A percentile compares a stretch with the other conserved stretches of the same genome.
phyloP scores from a whole-genome alignment of 805 yeast genomes.

The Candida incommunis region DNA sequence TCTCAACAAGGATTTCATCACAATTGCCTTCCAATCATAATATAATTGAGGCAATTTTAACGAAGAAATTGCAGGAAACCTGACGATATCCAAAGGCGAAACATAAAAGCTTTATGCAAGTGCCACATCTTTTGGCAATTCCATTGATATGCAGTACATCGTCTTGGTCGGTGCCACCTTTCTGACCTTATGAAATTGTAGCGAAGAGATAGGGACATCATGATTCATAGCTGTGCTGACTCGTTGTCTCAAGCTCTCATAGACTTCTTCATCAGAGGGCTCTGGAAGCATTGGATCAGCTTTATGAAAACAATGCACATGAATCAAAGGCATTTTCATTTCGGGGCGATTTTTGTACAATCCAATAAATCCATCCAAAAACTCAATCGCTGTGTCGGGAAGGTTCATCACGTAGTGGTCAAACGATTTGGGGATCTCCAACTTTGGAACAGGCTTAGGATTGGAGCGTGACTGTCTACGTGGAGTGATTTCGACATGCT shows the following conservation, averaged over 20 bases:
- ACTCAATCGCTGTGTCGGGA: constrained; percentile 84
- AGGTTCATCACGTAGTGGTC: constrained; percentile 86
- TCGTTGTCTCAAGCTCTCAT: constrained; percentile 47
- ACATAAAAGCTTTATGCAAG: constrained; percentile 5
- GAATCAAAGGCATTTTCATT: constrained; percentile 56
- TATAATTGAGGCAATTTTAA: too few relatives aligned
- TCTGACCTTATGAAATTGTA: constrained; percentile 72
- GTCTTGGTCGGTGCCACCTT: constrained; percentile 94
- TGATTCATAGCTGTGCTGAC: constrained; percentile 32
- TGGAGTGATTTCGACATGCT: constrained; percentile 18
- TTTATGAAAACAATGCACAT: constrained; percentile 89
- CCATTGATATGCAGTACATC: constrained; percentile 81
- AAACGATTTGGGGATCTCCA: constrained; percentile 35
- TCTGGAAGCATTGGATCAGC: constrained; percentile 62
- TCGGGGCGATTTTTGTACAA: constrained; percentile 35
- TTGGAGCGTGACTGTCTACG: constrained; percentile 21
- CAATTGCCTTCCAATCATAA: too few relatives aligned
- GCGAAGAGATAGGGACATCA: constrained; percentile 29
- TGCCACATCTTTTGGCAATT: constrained; percentile 33
- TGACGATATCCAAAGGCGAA: too few relatives aligned
- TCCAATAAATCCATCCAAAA: constrained; percentile 66
- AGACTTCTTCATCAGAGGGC: constrained; percentile 55
- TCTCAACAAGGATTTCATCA: too few relatives aligned
- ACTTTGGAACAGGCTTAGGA: constrained; percentile 14
- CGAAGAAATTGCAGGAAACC: too few relatives aligned